Conservation (phyloP, 305 asterid species). For the Fraxinus angustifolia region DNA sequence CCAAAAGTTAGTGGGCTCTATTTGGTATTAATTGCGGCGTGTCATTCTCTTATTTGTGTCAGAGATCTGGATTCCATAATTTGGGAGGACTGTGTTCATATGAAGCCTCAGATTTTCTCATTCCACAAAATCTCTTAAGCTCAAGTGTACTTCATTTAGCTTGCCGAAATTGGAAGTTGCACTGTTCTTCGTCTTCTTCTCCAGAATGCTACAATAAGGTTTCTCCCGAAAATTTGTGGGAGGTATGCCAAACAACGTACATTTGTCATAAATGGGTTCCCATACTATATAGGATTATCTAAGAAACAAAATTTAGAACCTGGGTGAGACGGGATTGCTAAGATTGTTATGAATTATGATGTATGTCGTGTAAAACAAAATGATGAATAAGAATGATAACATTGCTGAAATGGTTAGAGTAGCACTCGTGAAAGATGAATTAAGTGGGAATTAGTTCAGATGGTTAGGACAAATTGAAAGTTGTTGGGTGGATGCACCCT, state of each 20-base stretch:
- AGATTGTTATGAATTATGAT: neutral
- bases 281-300: neutral
- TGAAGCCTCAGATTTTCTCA: slow-evolving; percentile 29
- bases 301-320: neutral
- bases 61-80: slow-evolving; percentile 56
- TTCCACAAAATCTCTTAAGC: slow-evolving; percentile 28
- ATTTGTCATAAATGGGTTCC: slow-evolving; percentile 16
- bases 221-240: slow-evolving; percentile 82
- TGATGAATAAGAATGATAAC: neutral
- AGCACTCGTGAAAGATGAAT: neutral
- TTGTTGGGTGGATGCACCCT: neutral
- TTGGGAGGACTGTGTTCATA: slow-evolving; percentile 34
- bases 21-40: slow-evolving; percentile 6
- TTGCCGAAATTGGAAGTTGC: slow-evolving; percentile 48
- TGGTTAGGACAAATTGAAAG: neutral
- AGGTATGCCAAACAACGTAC: slow-evolving; percentile 41
- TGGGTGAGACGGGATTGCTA: neutral
- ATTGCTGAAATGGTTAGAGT: slow-evolving; percentile 3
- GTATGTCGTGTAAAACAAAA: slow-evolving; percentile 1
- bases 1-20: neutral
- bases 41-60: slow-evolving; percentile 26
- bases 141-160: slow-evolving; percentile 30
- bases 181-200: slow-evolving; percentile 50
- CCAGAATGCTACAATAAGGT: slow-evolving; percentile 39
- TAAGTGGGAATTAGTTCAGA: neutral